These are phyloP conservation scores for Pleoardoris graminearum DNA, from an alignment of 2,329 filamentous ascomycete genomes.

Conservation along the genomic window DNA sequence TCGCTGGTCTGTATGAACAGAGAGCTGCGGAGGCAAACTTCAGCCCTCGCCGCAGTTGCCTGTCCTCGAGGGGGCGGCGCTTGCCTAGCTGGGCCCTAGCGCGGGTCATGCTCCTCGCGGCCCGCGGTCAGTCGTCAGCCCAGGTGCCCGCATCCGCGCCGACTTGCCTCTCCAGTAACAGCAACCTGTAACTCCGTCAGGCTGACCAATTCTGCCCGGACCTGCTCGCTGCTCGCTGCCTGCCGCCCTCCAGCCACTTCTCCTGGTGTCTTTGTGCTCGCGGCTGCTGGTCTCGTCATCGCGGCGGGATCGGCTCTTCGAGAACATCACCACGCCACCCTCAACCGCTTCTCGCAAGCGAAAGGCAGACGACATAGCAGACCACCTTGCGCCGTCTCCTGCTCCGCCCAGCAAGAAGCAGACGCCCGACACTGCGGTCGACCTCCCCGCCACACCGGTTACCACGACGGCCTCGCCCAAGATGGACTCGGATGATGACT, in stretches of 20 bases:
- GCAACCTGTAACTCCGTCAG: constrained; percentile 28
- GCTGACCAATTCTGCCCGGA: constrained; percentile 30
- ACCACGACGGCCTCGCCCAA: constrained; percentile 49
- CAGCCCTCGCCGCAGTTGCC: background rate
- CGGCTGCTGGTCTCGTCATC: constrained; percentile 46
- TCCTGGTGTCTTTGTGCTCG: constrained; percentile 15
- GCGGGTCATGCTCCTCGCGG: no score
- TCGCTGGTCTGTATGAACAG: no score
- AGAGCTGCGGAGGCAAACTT: no score
- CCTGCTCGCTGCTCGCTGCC: constrained; percentile 10
- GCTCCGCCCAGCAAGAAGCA: constrained; percentile 40
- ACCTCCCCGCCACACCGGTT: constrained; percentile 39
- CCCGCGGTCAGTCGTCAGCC: no score
- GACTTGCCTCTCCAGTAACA: constrained; percentile 3
- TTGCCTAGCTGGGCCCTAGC: constrained; percentile 10
- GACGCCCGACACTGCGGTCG: constrained; percentile 21
- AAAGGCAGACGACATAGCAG: constrained; percentile 44
- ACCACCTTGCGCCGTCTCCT: constrained; percentile 29
- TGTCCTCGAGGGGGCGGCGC: background rate
- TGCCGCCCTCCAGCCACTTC: constrained; percentile 13
- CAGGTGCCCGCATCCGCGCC: constrained; percentile 17
- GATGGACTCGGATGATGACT: constrained; percentile 97
- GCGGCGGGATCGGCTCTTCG: constrained; percentile 41
- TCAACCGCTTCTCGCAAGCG: constrained; percentile 38
- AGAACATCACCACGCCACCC: constrained; percentile 44